Evolutionary conservation across 495 filamentous ascomycete species (phyloP).

Genomic region (Copromyces sp.): DNA sequence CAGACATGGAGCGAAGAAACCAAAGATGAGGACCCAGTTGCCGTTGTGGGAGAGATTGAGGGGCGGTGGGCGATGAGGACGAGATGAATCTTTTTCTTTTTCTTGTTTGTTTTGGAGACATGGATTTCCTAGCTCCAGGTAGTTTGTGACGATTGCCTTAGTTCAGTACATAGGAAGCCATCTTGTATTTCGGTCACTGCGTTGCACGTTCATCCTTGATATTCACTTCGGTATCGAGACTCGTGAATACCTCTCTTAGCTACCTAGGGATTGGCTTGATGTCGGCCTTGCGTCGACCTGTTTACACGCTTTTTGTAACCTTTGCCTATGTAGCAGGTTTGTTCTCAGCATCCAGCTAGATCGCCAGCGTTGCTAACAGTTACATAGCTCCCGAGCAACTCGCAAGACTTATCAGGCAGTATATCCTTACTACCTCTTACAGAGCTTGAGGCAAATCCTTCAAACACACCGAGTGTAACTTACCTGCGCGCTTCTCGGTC

Average conservation of each 20-base stretch:
- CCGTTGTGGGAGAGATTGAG: constrained; percentile 16
- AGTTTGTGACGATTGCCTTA: neutral
- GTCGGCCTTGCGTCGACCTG: neutral
- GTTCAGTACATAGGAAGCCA: neutral
- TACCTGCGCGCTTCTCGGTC: too few species aligned
- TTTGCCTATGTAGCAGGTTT: neutral
- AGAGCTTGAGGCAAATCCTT: neutral
- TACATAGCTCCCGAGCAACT: neutral
- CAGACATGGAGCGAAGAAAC: constrained; percentile 1
- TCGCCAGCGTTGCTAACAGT: neutral
- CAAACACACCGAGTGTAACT: neutral
- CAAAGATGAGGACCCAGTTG: constrained; percentile 6
- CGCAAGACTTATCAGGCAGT: too few species aligned
- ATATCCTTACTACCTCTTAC: neutral
- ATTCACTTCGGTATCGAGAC: neutral
- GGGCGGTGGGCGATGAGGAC: constrained; percentile 8
- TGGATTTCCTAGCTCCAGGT: neutral
- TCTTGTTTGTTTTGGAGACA: neutral
- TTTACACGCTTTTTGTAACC: neutral
- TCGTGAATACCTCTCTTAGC: neutral
- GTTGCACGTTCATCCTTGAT: neutral
- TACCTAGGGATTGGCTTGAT: neutral
- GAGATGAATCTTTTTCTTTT: neutral
- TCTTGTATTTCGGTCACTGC: neutral
- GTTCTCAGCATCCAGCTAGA: neutral